phyloP scores from a whole-genome alignment of 306 rosid species.

The Mimosa pudica region DNA sequence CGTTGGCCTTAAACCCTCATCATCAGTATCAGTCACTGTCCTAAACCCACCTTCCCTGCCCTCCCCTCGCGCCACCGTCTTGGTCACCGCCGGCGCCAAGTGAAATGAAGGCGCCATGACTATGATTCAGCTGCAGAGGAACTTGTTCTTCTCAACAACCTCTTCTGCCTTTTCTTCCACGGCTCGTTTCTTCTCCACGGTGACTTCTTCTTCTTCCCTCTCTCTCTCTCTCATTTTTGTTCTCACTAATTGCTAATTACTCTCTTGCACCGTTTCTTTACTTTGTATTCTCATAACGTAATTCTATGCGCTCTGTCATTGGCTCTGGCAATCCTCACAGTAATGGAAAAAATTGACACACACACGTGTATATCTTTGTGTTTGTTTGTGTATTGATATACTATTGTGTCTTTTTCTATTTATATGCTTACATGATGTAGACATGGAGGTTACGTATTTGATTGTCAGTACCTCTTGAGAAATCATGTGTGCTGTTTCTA shows the following conservation, averaged over 20 bases:
- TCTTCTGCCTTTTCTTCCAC: slow-evolving; percentile 41
- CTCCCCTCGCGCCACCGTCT: background rate
- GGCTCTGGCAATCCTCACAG: background rate
- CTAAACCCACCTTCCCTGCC: background rate
- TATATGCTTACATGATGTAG: background rate
- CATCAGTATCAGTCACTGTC: too few species aligned
- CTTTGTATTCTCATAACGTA: background rate
- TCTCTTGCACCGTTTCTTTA: background rate
- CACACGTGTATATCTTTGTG: background rate
- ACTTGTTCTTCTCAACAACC: slow-evolving; percentile 43
- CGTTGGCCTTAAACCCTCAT: slow-evolving; percentile 21
- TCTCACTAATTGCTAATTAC: background rate
- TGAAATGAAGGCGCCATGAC: slow-evolving; percentile 47
- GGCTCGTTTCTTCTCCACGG: slow-evolving; percentile 57
- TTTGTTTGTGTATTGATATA: background rate
- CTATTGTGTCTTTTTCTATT: background rate
- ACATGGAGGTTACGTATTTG: background rate
- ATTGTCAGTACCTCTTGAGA: background rate
- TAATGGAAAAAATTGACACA: background rate
- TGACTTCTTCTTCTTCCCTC: slow-evolving; percentile 35
- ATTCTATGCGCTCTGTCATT: background rate
- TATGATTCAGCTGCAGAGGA: slow-evolving; percentile 64
- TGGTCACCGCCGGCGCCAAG: background rate
- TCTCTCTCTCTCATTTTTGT: background rate
- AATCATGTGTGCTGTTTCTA: background rate